Evolutionary conservation across 1,284 basidiomycete species (phyloP), one percentile per base, ranked within the genome.

Genomic region (Megacollybia platyphylla): DNA sequence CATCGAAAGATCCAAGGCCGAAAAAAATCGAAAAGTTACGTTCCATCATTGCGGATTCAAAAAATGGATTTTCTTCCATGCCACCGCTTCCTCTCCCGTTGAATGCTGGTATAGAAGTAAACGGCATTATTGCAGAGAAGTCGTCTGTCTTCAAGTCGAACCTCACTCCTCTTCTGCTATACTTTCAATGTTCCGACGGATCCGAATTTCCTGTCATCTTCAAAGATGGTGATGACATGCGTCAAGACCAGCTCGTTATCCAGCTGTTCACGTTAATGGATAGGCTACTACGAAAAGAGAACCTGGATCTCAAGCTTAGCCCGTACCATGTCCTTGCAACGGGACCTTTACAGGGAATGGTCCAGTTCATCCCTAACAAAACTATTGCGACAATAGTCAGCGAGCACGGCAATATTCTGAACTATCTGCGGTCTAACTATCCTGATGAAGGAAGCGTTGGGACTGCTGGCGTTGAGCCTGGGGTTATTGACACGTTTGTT

Each of bases 241-340:
- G 94, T 15, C 96, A 98, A 59, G 94, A 97, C 57, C 94, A 97
- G 60, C 76, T 97, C 27, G 93, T 97, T 18, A 87, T 97, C 42
- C 94, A 98, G 59, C 72, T 98, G 7, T 94, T 98, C 61, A 96
- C 91, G 3, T 75, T 98, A 20, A 98, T 98, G 96, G 93, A 99
- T 58, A 74, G 87, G 27, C 64, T 98, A 10, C 63, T 98, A 46
- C 69, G 91, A 38, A 94, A 96, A 61, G 96, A 98, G 63, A 97
- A 97, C 54, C 64, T 99, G 40, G 94, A 98, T 56, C 67, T 98
- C 44, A 88, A 90, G 52, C 64, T 99, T 41, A 93, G 79, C 48
- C 90, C 92, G 4, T 98, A 97, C 55, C 82, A 85, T 48, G 96
- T 97, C 0, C 68, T 99, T 6, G 96, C 96, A 1, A 98, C 96